phyloP scores from a whole-genome alignment of 2,329 filamentous ascomycete species.

The Sporothrix curviconia region DNA sequence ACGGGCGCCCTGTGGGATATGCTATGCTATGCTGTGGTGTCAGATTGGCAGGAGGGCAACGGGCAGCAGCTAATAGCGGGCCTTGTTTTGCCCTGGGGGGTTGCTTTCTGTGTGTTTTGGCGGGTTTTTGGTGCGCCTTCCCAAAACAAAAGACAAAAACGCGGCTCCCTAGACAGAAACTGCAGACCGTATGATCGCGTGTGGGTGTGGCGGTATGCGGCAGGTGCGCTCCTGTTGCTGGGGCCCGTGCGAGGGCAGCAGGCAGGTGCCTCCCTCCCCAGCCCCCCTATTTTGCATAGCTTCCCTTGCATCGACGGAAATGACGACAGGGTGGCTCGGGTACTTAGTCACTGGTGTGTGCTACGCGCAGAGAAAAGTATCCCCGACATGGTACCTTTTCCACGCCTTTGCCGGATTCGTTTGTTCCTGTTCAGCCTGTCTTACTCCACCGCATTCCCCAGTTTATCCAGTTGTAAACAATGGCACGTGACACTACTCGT shows the following conservation, averaged over 20 bases:
- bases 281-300: constrained; percentile 12
- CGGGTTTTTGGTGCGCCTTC: neutral
- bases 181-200: constrained; percentile 6
- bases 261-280: constrained; percentile 11
- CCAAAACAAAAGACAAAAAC: neutral
- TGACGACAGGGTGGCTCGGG: neutral
- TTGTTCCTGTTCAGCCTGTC: neutral
- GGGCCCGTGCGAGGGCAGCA: neutral
- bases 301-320: constrained; percentile 8
- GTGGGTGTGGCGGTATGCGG: neutral
- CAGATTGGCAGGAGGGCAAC: neutral
- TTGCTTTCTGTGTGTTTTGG: too few species aligned
- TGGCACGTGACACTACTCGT: too few species aligned
- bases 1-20: neutral
- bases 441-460: neutral
- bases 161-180: neutral
- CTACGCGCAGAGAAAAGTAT: neutral
- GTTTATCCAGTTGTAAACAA: too few species aligned
- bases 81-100: too few species aligned
- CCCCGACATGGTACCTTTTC: neutral
- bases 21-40: neutral
- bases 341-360: neutral
- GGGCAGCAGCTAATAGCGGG: too few species aligned
- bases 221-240: neutral
- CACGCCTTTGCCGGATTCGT: neutral